phyloP scores from a whole-genome alignment of 148 eudicot species.

The Chenopodium suecicum region DNA sequence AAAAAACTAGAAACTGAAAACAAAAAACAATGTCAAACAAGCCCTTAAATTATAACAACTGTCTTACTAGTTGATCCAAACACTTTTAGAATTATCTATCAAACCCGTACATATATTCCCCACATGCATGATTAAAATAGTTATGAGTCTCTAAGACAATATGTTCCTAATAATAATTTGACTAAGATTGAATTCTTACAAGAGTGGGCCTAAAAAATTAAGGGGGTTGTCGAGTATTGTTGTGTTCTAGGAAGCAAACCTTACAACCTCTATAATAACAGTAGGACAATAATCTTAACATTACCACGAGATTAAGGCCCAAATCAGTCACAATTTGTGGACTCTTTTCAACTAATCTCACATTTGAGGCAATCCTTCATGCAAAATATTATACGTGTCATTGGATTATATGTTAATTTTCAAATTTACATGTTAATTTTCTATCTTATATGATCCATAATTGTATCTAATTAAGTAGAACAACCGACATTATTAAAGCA shows the following conservation, averaged over 20 bases:
- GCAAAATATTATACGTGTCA: neutral
- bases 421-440: neutral
- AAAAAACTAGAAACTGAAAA: too few species aligned
- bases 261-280: neutral
- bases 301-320: constrained; percentile 1
- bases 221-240: constrained; percentile 13
- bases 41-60: too few species aligned
- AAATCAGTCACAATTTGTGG: neutral
- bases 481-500: constrained; percentile 24
- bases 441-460: neutral
- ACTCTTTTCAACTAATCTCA: constrained; percentile 4
- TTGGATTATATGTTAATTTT: neutral
- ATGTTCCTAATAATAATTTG: neutral
- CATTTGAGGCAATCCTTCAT: constrained; percentile 9
- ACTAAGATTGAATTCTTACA: neutral
- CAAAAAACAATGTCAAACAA: too few species aligned
- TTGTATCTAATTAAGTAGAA: neutral
- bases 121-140: neutral
- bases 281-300: neutral
- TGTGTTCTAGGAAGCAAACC: constrained; percentile 10
- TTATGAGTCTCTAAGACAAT: neutral
- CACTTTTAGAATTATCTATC: too few species aligned
- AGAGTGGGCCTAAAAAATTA: neutral
- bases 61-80: too few species aligned
- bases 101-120: neutral